These are phyloP conservation scores for Fusarium pilosicola DNA, from an alignment of 2,329 filamentous ascomycete genomes.

Conservation along the genomic window DNA sequence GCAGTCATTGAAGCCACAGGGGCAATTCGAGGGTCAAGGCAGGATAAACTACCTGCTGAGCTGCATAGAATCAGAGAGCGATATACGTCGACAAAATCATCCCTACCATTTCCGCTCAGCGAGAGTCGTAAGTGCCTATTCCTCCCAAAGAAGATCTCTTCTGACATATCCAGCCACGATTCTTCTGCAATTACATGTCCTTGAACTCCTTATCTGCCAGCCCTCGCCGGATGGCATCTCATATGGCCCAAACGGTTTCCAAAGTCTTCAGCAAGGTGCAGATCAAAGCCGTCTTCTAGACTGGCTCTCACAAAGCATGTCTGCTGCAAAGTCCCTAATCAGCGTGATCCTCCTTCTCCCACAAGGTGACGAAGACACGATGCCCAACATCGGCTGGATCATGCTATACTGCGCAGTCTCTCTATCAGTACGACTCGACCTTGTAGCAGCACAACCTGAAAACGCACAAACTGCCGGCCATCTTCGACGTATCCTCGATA, in stretches of 20 bases:
- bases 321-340: constrained; percentile 45
- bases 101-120: constrained; percentile 42
- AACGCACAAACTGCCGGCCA: constrained; percentile 41
- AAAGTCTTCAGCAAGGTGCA: constrained; percentile 26
- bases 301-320: constrained; percentile 47
- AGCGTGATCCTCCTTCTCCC: constrained; percentile 44
- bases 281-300: constrained; percentile 37
- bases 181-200: constrained; percentile 42
- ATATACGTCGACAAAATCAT: constrained; percentile 38
- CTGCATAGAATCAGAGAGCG: constrained; percentile 34
- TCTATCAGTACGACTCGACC: constrained; percentile 45
- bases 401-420: constrained; percentile 47
- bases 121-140: constrained; percentile 44
- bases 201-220: constrained; percentile 47
- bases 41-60: constrained; percentile 17
- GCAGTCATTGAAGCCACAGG: constrained; percentile 28
- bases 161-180: constrained; percentile 36
- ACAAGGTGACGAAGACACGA: constrained; percentile 40
- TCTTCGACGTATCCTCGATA: constrained; percentile 45
- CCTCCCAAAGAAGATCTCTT: rapidly evolving
- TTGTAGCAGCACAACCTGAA: constrained; percentile 42
- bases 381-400: constrained; percentile 48
- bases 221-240: constrained; percentile 41
- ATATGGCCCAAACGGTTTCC: constrained; percentile 42
- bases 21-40: not conserved